Conservation (phyloP, 1,284 basidiomycete genomes). For the Fistulinella staudtii region DNA sequence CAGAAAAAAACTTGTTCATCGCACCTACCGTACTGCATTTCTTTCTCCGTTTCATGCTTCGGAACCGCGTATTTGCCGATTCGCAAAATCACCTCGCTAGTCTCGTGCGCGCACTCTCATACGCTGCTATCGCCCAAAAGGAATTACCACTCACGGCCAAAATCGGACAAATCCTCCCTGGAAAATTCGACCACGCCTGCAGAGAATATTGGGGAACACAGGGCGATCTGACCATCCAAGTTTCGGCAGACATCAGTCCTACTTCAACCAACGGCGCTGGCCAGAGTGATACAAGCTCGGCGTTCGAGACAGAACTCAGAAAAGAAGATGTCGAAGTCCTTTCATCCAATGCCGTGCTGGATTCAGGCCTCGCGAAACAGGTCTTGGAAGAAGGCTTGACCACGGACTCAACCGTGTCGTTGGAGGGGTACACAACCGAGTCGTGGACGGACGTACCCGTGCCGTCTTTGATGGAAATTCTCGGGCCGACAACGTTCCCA, state of each 20-base stretch:
- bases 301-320: conserved; percentile 27
- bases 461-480: conserved; percentile 31
- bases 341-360: conserved; percentile 26
- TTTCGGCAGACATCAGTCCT: conserved; percentile 9
- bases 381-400: conserved; percentile 30
- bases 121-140: conserved; percentile 36
- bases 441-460: conserved; percentile 30
- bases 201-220: conserved; percentile 34
- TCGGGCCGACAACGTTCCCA: conserved; percentile 48
- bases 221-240: conserved; percentile 18
- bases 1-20: conserved; percentile 27
- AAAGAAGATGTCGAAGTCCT: conserved; percentile 22
- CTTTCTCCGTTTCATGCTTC: conserved; percentile 46
- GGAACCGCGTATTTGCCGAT: conserved; percentile 38
- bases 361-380: conserved; percentile 31
- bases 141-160: conserved; percentile 45
- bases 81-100: conserved; percentile 19
- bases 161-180: conserved; percentile 39
- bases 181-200: conserved; percentile 39
- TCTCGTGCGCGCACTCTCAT: conserved; percentile 33
- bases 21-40: conserved; percentile 45
- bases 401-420: conserved; percentile 8
- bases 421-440: conserved; percentile 26
- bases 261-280: not conserved
- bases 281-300: conserved; percentile 1